Base-by-base conservation (phyloP, 2,329 filamentous ascomycete species). In the Fusarium sp. region DNA sequence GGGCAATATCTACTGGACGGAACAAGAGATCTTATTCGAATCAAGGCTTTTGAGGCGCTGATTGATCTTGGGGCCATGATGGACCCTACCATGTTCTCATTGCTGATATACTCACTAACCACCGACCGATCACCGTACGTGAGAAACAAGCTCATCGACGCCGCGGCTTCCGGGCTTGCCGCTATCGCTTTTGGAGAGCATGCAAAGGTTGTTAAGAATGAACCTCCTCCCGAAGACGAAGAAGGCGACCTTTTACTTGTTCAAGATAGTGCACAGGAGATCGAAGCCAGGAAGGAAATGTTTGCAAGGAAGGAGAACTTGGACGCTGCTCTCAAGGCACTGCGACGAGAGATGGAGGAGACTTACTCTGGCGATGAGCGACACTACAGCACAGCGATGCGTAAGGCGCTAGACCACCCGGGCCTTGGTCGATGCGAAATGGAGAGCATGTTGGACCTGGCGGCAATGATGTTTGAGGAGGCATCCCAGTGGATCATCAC, bases 251-350 rank as follows among this genome's bases (percentile, higher is more conserved):
- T 85, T 10, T 73, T 85, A n/a, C 80, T 86, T 33, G 80, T 86
- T 2, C 83, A 85, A 67, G 83, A 85, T 24, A 84, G 81, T 72
- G 82, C 80, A 2, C 78, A 83, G 62, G 83, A 88, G 75, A 90
- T 90, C 12, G 90, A 89, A 75, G 91, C 91, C 51, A 79, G 84
- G 33, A 88, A 87, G 64, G 88, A 91, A 78, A 89, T 90, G 84
- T 92, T 91, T 80, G 88, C 90, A 66, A 89, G 90, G 73, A 90
- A 91, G 73, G 87, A 89, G 76, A 91, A 94, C 77, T 83, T 90
- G 24, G 86, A 89, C 59, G 85, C 88, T 46, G 88, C 92, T 38
- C 79, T 86, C 22, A 83, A 80, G 64, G 84, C 84, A 11, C 63
- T 86, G 62, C 81, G 82, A 53, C 82, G 79, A 69, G 84, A 86